Percentiles rank a stretch among this genome's conserved stretches.
These are phyloP conservation scores for Thermomucor indicae-seudaticae DNA, from an alignment of 371 early-diverging fungal genomes.

Conservation along the genomic window DNA sequence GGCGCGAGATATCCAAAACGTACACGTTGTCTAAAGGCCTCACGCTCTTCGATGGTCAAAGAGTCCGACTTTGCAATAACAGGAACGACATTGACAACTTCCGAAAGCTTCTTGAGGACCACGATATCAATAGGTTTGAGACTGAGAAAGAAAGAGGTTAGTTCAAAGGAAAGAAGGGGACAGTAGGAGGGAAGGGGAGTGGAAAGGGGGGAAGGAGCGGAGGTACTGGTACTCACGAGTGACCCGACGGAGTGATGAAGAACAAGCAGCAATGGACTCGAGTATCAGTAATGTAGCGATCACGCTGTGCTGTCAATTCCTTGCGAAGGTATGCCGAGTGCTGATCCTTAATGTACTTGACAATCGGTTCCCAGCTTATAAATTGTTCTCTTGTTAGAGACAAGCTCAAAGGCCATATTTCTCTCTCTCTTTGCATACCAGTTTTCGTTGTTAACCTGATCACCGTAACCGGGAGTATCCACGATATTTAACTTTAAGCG, in stretches of 20 bases:
- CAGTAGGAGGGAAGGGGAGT: too few species aligned
- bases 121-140: constrained; percentile 75
- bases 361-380: constrained; percentile 75
- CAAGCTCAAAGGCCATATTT: neutral
- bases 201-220: too few species aligned
- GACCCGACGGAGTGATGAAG: constrained; percentile 69
- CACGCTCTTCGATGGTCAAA: constrained; percentile 69
- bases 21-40: constrained; percentile 65
- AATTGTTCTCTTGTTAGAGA: neutral
- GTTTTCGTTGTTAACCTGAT: constrained; percentile 83
- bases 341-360: constrained; percentile 89
- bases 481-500: constrained; percentile 75
- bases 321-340: constrained; percentile 83
- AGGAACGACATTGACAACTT: constrained; percentile 73
- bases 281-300: constrained; percentile 76
- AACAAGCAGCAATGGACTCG: constrained; percentile 76
- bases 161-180: neutral
- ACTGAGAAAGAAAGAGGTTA: constrained; percentile 18
- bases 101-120: constrained; percentile 63
- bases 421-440: constrained; percentile 39
- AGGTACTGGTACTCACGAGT: constrained; percentile 48
- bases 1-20: neutral
- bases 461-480: constrained; percentile 74
- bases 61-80: constrained; percentile 84
- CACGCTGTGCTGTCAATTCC: constrained; percentile 79